phyloP scores from a whole-genome alignment of 768 basidiomycete genomes.

The Lentinula detonsa region DNA sequence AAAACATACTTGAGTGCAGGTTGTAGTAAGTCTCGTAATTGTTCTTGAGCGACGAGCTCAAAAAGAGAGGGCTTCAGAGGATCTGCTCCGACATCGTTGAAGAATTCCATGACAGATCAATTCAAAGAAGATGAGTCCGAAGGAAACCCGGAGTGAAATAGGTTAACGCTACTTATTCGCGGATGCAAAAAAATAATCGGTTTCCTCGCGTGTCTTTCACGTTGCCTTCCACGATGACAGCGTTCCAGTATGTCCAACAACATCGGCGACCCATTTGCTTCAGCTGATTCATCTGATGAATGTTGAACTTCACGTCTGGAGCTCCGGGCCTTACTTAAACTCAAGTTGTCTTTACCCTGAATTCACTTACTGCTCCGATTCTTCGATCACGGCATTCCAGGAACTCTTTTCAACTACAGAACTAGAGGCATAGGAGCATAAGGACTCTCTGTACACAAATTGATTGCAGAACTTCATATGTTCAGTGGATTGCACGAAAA shows the following conservation, averaged over 20 bases:
- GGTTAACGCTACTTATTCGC: neutral
- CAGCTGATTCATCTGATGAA: neutral
- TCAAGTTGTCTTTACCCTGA: neutral
- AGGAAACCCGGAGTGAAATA: neutral
- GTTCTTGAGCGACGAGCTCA: conserved; percentile 91
- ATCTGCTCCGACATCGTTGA: conserved; percentile 69
- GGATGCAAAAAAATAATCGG: neutral
- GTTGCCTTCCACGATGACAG: neutral
- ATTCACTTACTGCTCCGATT: neutral
- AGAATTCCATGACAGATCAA: conserved; percentile 62
- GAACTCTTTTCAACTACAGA: neutral
- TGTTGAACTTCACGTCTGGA: neutral
- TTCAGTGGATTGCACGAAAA: conserved; percentile 53
- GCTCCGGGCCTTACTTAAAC: too few species aligned
- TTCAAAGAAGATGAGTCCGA: neutral
- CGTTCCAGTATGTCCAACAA: neutral
- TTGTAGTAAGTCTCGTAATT: conserved; percentile 85
- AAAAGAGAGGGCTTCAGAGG: conserved; percentile 79
- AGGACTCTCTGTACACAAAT: neutral
- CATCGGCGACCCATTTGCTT: neutral
- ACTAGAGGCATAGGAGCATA: neutral
- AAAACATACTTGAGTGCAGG: conserved; percentile 94
- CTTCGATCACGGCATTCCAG: neutral
- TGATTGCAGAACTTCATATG: conserved; percentile 28
- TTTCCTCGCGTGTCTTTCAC: neutral